These are phyloP conservation scores for Closterium sp. DNA, from an alignment of 139 green algal species.

Conservation along the genomic window DNA sequence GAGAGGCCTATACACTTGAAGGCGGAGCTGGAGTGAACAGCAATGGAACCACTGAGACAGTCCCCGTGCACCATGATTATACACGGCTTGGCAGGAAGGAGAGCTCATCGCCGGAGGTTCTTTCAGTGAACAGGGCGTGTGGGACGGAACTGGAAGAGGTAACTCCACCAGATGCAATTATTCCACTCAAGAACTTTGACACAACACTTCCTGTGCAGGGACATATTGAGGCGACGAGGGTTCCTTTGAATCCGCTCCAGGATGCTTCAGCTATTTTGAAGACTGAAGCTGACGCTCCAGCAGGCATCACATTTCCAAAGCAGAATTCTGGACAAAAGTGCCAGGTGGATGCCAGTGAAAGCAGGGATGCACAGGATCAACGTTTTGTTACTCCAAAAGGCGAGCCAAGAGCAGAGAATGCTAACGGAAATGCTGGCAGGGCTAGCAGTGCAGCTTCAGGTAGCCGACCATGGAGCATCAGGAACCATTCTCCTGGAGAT, in stretches of 20 bases:
- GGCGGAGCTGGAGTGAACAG: not conserved
- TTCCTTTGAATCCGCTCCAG: not conserved
- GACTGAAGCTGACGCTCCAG: not conserved
- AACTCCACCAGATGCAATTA: not conserved
- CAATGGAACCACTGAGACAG: not conserved
- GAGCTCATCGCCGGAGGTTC: not conserved
- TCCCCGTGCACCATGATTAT: not conserved
- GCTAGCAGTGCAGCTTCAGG: not conserved
- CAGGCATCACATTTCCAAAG: no score
- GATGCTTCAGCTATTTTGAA: not conserved
- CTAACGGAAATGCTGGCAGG: not conserved
- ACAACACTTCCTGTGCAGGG: not conserved
- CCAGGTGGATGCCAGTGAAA: slow-evolving; percentile 2
- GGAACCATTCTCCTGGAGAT: slow-evolving; percentile 3
- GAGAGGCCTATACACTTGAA: not conserved
- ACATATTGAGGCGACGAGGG: not conserved
- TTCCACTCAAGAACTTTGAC: not conserved
- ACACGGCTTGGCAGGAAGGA: not conserved
- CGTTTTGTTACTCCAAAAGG: not conserved
- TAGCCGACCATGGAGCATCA: not conserved
- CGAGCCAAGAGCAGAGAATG: not conserved
- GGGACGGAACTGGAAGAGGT: not conserved
- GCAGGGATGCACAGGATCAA: slow-evolving; percentile 1
- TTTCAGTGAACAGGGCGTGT: not conserved
- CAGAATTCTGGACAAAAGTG: not conserved